A percentile compares a stretch with the other conserved stretches of the same genome.
Conservation (phyloP, 176 grass and related monocot genomes). For the Oryza nivara region DNA sequence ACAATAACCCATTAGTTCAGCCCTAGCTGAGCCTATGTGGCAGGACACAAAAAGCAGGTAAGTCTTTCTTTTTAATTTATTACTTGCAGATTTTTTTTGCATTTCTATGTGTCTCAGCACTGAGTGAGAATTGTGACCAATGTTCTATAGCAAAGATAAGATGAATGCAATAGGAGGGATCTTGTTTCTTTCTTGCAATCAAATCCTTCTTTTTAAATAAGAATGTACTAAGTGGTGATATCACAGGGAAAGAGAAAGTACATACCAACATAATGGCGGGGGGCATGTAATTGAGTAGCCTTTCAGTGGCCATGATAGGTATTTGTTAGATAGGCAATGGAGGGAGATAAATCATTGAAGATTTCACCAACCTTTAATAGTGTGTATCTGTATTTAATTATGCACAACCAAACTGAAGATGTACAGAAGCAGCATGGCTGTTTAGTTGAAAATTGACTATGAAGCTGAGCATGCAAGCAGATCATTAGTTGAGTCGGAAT, state of each 20-base stretch:
- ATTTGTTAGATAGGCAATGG: conserved; percentile 15
- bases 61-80: too few species aligned
- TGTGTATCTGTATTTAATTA: conserved; percentile 38
- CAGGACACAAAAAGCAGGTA: neutral
- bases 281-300: conserved; percentile 16
- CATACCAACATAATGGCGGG: neutral
- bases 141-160: neutral
- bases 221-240: neutral
- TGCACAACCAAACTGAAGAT: conserved; percentile 26
- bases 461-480: conserved; percentile 62
- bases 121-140: neutral
- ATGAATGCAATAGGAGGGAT: neutral
- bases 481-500: conserved; percentile 56
- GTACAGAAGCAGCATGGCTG: conserved; percentile 14
- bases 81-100: neutral
- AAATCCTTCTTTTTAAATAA: neutral
- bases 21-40: too few species aligned
- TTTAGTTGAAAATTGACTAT: conserved; percentile 44
- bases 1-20: too few species aligned
- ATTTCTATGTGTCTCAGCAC: neutral
- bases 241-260: neutral
- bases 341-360: conserved; percentile 1
- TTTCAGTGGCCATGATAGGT: conserved; percentile 12
- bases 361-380: conserved; percentile 29
- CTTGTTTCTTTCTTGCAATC: neutral